Conservation (phyloP, 495 filamentous ascomycete species). For the Penicillium turbatum region DNA sequence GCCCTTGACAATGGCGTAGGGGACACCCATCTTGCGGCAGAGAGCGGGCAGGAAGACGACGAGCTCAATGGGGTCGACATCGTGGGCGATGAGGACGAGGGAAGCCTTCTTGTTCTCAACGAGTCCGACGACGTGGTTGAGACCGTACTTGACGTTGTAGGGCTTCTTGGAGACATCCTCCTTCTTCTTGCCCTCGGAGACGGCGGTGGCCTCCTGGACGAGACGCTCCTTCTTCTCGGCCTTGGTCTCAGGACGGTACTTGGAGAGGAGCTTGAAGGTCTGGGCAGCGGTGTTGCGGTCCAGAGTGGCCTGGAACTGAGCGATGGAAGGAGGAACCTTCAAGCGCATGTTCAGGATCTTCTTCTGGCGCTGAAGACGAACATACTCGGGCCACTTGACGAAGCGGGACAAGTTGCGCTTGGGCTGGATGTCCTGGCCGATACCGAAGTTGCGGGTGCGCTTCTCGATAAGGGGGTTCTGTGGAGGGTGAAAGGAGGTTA, state of each 20-base stretch:
- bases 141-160: constrained; percentile 97
- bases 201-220: constrained; percentile 92
- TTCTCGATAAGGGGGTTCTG: constrained; percentile 99
- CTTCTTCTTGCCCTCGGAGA: constrained; percentile 99
- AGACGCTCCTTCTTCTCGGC: constrained; percentile 99
- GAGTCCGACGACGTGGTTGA: constrained; percentile 99
- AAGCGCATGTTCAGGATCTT: constrained; percentile 98
- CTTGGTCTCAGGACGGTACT: constrained; percentile 99
- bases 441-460: constrained; percentile 94
- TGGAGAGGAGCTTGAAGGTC: constrained; percentile 97
- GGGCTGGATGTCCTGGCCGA: constrained; percentile 98
- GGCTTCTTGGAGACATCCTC: constrained; percentile 99
- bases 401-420: constrained; percentile 95
- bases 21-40: constrained; percentile 99
- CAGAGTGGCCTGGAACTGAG: constrained; percentile 95
- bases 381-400: constrained; percentile 99
- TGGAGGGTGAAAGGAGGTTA: constrained; percentile 7
- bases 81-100: constrained; percentile 96
- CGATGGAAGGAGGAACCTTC: constrained; percentile 96
- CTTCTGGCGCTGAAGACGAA: constrained; percentile 98
- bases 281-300: constrained; percentile 98
- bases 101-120: constrained; percentile 99
- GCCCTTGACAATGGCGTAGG: constrained; percentile 99
- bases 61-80: constrained; percentile 99
- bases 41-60: constrained; percentile 98